phyloP scores from a whole-genome alignment of 2,329 filamentous ascomycete genomes.

The Neonectria faginata region DNA sequence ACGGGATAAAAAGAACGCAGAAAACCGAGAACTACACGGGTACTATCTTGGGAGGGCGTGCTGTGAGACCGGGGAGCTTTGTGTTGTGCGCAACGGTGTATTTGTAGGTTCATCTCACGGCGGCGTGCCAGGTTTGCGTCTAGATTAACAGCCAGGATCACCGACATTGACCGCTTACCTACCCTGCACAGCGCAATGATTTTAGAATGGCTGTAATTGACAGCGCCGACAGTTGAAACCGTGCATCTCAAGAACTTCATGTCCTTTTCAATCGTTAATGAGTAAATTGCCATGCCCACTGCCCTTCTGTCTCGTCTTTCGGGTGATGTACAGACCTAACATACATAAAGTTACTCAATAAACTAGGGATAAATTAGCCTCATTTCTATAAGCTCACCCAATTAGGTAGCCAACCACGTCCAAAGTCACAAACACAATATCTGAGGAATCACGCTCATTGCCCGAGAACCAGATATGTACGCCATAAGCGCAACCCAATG shows the following conservation, averaged over 20 bases:
- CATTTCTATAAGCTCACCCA: no score
- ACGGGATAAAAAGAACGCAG: not conserved
- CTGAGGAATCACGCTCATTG: conserved; percentile 42
- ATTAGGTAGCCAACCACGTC: not conserved
- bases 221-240: not conserved
- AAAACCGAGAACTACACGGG: not conserved
- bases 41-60: not conserved
- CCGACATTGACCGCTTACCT: not conserved
- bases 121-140: not conserved
- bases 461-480: conserved; percentile 40
- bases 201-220: not conserved
- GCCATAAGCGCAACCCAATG: conserved; percentile 39
- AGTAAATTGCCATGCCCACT: no score
- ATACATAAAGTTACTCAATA: no score
- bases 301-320: no score
- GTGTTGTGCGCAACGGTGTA: not conserved
- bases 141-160: not conserved
- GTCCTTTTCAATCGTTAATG: no score
- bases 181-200: conserved; percentile 2
- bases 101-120: not conserved
- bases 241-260: no score
- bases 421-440: conserved; percentile 1
- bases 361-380: no score
- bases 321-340: no score
- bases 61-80: not conserved